Conservation (phyloP, 106 monocot species). For the Triglochin maritima region DNA sequence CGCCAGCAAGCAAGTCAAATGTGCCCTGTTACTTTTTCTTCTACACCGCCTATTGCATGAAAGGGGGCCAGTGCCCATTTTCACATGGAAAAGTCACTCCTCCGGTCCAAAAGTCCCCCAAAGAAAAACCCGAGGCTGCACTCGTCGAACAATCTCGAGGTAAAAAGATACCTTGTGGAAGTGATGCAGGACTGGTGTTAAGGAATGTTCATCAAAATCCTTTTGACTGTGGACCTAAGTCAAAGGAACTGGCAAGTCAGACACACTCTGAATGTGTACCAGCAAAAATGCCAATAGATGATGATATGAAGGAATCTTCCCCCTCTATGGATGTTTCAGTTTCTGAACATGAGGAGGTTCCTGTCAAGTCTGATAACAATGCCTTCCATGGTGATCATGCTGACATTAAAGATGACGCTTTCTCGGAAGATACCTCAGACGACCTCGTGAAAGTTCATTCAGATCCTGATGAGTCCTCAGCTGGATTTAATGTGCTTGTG, state of each 20-base stretch:
- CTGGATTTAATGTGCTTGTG: slow-evolving; percentile 52
- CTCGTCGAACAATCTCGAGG: slow-evolving; percentile 4
- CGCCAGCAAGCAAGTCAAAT: slow-evolving; percentile 17
- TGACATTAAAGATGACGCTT: slow-evolving; percentile 9
- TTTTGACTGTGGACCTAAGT: neutral
- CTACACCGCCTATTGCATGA: slow-evolving; percentile 31
- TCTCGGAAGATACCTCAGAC: slow-evolving; percentile 25
- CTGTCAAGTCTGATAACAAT: slow-evolving; percentile 8
- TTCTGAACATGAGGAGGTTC: slow-evolving; percentile 22
- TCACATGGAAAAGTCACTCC: slow-evolving; percentile 18
- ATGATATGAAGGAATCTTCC: slow-evolving; percentile 7
- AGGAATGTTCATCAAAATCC: slow-evolving; percentile 21
- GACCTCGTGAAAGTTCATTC: slow-evolving; percentile 6
- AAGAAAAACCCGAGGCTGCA: slow-evolving; percentile 3
- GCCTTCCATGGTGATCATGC: slow-evolving; percentile 1
- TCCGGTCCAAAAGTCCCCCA: slow-evolving; percentile 10
- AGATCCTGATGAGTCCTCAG: slow-evolving; percentile 39
- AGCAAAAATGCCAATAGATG: slow-evolving; percentile 1
- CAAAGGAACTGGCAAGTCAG: slow-evolving; percentile 10
- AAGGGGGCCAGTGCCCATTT: slow-evolving; percentile 49
- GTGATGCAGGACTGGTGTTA: slow-evolving; percentile 25
- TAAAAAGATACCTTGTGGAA: slow-evolving; percentile 17
- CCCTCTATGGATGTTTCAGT: slow-evolving; percentile 19
- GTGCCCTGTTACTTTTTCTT: slow-evolving; percentile 49
- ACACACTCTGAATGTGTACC: slow-evolving; percentile 1